Evolutionary conservation across 2,329 filamentous ascomycete species (phyloP).

Genomic region (Rhinocladiella mackenziei): DNA sequence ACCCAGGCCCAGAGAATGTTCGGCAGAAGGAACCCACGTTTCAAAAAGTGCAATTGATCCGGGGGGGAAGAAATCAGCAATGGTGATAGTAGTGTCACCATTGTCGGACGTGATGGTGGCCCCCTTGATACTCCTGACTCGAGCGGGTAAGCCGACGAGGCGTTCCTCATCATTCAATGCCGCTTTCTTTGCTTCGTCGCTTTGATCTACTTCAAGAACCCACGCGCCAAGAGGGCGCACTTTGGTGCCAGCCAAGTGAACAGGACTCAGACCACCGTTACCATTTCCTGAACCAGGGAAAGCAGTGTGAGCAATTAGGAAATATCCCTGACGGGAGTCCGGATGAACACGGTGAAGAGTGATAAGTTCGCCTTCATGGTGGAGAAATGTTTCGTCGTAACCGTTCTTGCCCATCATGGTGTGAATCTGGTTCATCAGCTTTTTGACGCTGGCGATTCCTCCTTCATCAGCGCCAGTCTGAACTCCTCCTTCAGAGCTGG

Average conservation of each 20-base stretch:
- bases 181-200: slow-evolving; percentile 62
- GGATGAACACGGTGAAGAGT: slow-evolving; percentile 95
- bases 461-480: slow-evolving; percentile 67
- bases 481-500: slow-evolving; percentile 62
- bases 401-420: slow-evolving; percentile 91
- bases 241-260: slow-evolving; percentile 76
- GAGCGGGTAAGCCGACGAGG: slow-evolving; percentile 78
- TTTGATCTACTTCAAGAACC: slow-evolving; percentile 84
- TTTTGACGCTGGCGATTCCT: slow-evolving; percentile 87
- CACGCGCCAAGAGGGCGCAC: slow-evolving; percentile 84
- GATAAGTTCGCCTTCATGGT: slow-evolving; percentile 93
- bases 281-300: slow-evolving; percentile 86
- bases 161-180: slow-evolving; percentile 65
- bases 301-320: slow-evolving; percentile 91
- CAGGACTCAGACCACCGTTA: slow-evolving; percentile 73
- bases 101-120: slow-evolving; percentile 68
- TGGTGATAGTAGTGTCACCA: slow-evolving; percentile 72
- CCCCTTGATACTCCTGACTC: slow-evolving; percentile 68
- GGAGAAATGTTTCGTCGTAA: slow-evolving; percentile 92
- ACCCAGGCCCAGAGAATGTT: slow-evolving; percentile 79
- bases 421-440: slow-evolving; percentile 90
- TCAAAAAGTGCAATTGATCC: slow-evolving; percentile 94
- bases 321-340: slow-evolving; percentile 86
- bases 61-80: slow-evolving; percentile 80
- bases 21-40: slow-evolving; percentile 86